These are phyloP conservation scores for Alternaria brassicae DNA, from an alignment of 2,329 filamentous ascomycete species.

Conservation along the genomic window DNA sequence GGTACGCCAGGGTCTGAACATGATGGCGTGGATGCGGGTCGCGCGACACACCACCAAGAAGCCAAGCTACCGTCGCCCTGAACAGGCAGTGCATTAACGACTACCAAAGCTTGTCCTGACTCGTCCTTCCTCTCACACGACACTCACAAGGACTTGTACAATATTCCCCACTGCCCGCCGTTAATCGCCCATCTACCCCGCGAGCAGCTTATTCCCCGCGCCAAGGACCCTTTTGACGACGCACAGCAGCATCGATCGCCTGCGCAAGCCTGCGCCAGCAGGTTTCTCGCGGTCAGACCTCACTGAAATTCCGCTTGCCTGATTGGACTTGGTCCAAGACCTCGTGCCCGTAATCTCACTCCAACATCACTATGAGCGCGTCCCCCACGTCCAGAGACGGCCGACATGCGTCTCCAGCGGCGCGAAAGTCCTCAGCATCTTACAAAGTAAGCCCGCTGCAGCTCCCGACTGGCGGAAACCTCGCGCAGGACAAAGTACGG, in stretches of 20 bases:
- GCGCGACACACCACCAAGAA: conserved; percentile 28
- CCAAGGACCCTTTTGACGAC: conserved; percentile 33
- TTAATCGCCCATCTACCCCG: conserved; percentile 18
- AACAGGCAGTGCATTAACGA: conserved; percentile 18
- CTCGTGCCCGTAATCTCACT: conserved; percentile 26
- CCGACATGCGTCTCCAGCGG: conserved; percentile 38
- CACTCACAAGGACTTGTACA: background rate
- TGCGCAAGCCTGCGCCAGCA: conserved; percentile 38
- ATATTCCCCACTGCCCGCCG: background rate
- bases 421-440: conserved; percentile 26
- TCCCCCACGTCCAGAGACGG: conserved; percentile 42
- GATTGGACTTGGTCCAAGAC: conserved; percentile 27
- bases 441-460: conserved; percentile 36
- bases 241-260: conserved; percentile 34
- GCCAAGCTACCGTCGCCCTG: conserved; percentile 35
- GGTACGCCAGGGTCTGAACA: conserved; percentile 14
- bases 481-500: conserved; percentile 38
- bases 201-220: conserved; percentile 36
- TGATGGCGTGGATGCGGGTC: conserved; percentile 12
- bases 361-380: conserved; percentile 41
- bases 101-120: background rate
- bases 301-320: conserved; percentile 26
- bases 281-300: conserved; percentile 23
- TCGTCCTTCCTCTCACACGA: conserved; percentile 3
- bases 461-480: conserved; percentile 27